Percentiles rank a stretch among this genome's conserved stretches.
Evolutionary conservation across 1,284 basidiomycete species (phyloP).

Genomic region (Cerrena zonata): DNA sequence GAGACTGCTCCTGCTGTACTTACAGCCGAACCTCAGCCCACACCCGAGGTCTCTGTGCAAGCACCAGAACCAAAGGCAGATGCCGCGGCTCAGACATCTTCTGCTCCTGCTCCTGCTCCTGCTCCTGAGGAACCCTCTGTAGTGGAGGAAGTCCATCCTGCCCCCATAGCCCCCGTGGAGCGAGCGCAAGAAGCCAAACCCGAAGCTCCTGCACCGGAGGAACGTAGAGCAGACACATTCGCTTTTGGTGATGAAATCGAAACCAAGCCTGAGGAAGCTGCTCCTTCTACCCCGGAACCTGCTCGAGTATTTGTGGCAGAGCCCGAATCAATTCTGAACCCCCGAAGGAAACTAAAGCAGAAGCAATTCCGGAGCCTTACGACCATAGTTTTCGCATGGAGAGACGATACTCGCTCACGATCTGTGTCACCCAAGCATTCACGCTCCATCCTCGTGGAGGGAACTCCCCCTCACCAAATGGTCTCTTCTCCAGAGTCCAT

Average conservation of each 20-base stretch:
- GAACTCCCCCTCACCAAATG: constrained; percentile 4
- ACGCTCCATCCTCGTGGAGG: constrained; percentile 3
- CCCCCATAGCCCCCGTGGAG: background rate
- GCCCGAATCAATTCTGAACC: constrained; percentile 3
- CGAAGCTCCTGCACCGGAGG: background rate
- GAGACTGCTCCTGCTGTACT: constrained; percentile 2
- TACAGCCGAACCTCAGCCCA: constrained; percentile 1
- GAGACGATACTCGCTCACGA: constrained; percentile 13
- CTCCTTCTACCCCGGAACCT: background rate
- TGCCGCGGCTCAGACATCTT: background rate
- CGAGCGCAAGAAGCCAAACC: background rate
- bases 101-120: background rate
- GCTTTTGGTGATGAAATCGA: background rate
- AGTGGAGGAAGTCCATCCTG: background rate
- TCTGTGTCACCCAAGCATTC: constrained; percentile 12
- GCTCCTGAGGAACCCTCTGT: background rate
- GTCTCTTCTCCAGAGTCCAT: constrained; percentile 2
- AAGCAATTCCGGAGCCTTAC: constrained; percentile 4
- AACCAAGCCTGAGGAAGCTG: background rate
- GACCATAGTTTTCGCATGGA: constrained; percentile 18
- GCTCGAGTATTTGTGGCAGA: constrained; percentile 1
- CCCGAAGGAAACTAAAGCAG: constrained; percentile 8
- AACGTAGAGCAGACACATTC: constrained; percentile 1
- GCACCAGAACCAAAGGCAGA: constrained; percentile 2
- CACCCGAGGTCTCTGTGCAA: constrained; percentile 1